Evolutionary conservation across 2,329 filamentous ascomycete genomes (phyloP).

Genomic region (Exutisphaerella laricina): DNA sequence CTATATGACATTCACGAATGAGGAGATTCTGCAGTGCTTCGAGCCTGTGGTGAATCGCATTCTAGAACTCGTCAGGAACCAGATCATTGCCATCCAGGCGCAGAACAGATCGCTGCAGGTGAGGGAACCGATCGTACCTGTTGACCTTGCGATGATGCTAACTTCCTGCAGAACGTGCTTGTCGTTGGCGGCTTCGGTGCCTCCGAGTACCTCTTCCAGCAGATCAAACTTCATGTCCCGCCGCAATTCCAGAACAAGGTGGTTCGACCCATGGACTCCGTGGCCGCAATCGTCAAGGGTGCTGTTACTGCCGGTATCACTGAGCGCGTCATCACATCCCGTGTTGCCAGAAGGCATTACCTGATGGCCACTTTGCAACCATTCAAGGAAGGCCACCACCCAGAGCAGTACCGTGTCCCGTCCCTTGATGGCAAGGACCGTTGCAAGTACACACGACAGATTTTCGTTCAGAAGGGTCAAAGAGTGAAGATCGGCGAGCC

Average conservation of each 20-base stretch:
- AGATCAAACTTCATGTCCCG: conserved; percentile 97
- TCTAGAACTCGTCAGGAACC: conserved; percentile 89
- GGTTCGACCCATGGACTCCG: conserved; percentile 96
- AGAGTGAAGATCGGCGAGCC: conserved; percentile 99
- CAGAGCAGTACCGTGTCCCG: conserved; percentile 94
- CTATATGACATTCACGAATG: conserved; percentile 99
- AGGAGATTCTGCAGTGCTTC: conserved; percentile 98
- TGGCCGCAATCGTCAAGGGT: conserved; percentile 96
- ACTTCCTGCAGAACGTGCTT: conserved; percentile 65
- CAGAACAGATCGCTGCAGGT: conserved; percentile 87
- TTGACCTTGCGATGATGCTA: no score
- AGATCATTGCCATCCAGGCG: conserved; percentile 98
- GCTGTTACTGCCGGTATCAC: conserved; percentile 97
- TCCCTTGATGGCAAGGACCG: conserved; percentile 94
- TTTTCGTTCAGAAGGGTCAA: conserved; percentile 97
- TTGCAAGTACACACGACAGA: conserved; percentile 97
- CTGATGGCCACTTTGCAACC: conserved; percentile 98
- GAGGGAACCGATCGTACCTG: no score
- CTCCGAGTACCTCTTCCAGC: conserved; percentile 98
- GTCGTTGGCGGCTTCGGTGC: conserved; percentile 98
- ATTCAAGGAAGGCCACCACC: conserved; percentile 98
- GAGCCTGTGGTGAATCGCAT: conserved; percentile 98
- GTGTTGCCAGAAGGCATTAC: conserved; percentile 94
- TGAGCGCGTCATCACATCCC: conserved; percentile 91
- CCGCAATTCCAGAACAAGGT: conserved; percentile 99